Percentiles rank a stretch among this genome's conserved stretches.
Conservation (phyloP, 768 basidiomycete genomes). For the Cystobasidium onofrii region DNA sequence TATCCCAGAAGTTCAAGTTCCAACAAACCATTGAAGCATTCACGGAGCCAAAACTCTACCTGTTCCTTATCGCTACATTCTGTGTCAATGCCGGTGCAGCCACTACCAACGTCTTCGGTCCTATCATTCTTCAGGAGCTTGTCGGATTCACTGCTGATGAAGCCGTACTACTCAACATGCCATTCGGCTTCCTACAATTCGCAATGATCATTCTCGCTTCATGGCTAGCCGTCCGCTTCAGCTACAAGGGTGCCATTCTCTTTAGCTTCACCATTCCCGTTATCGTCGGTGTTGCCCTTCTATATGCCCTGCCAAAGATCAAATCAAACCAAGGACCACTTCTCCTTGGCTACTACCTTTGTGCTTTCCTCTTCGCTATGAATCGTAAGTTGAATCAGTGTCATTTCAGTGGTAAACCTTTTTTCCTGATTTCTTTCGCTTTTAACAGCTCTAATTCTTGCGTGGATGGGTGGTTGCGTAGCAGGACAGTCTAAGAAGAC, state of each 20-base stretch:
- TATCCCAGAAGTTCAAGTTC: slow-evolving; percentile 26
- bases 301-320: slow-evolving; percentile 38
- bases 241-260: slow-evolving; percentile 40
- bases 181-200: slow-evolving; percentile 42
- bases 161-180: slow-evolving; percentile 29
- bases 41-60: slow-evolving; percentile 36
- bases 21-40: slow-evolving; percentile 35
- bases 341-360: slow-evolving; percentile 44
- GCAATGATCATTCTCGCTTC: slow-evolving; percentile 40
- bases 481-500: slow-evolving; percentile 35
- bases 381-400: slow-evolving; percentile 41
- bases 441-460: slow-evolving; percentile 41
- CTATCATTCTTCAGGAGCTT: slow-evolving; percentile 35
- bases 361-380: slow-evolving; percentile 45
- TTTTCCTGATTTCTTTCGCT: background rate
- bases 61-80: slow-evolving; percentile 30
- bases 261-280: slow-evolving; percentile 38
- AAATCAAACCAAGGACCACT: slow-evolving; percentile 37
- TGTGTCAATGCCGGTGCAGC: slow-evolving; percentile 40
- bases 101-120: slow-evolving; percentile 38
- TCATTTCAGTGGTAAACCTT: slow-evolving; percentile 29
- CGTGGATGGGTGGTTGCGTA: slow-evolving; percentile 45
- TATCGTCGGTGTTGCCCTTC: slow-evolving; percentile 41
- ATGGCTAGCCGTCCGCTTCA: slow-evolving; percentile 40
- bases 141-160: slow-evolving; percentile 26